Evolutionary conservation across 2,329 filamentous ascomycete genomes (phyloP), one percentile per base, ranked within the genome.

Genomic region (Cyclaneusma minus): DNA sequence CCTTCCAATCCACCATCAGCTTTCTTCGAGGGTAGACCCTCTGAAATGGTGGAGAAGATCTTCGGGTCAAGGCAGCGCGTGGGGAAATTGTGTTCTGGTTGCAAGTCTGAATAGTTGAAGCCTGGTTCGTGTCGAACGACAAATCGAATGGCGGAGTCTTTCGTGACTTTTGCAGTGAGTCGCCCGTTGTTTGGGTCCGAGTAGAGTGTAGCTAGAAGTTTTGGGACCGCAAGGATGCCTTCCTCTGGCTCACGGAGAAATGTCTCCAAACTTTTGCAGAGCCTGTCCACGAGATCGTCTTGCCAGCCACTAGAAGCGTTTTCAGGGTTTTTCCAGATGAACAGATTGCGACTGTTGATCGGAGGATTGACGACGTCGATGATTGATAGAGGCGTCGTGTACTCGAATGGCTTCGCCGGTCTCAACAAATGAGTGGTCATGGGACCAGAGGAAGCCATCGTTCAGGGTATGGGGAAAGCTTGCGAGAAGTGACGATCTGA

Each of bases 341-440:
- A 30, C 2, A 33, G 24, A 13, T 21, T 29, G 12, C 22, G 10
- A 13, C 31, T 30, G 20, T 33, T 33, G 16, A 27, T 27, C 14
- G 16, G 18, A 13, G 27, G 30, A 9, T 25, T 26, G 10, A 29
- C 22, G 13, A 13, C 15, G 16, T 32, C 30, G 4, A 24, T 21
- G 4, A 32, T 17, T 8, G 30, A 25, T 3, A 32, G 24, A 19
- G 28, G 28, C 10, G 26, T 25, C 25, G 29, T 27, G 13, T 18
- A 14, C 9, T 32, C 27, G 23, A 30, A 32, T 11, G 30, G 28
- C 12, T n/a, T 19, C 11, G 25, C 16, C 4, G 30, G 23, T 12
- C 16, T n/a, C 12, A 25, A n/a, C n/a, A n/a, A n/a, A n/a, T n/a
- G n/a, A n/a, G n/a, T n/a, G n/a, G n/a, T n/a, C n/a, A n/a, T n/a